Percentiles rank a stretch among this genome's conserved stretches.
Conservation (phyloP, 2,329 filamentous ascomycete species). For the Penicillium rolfsii region DNA sequence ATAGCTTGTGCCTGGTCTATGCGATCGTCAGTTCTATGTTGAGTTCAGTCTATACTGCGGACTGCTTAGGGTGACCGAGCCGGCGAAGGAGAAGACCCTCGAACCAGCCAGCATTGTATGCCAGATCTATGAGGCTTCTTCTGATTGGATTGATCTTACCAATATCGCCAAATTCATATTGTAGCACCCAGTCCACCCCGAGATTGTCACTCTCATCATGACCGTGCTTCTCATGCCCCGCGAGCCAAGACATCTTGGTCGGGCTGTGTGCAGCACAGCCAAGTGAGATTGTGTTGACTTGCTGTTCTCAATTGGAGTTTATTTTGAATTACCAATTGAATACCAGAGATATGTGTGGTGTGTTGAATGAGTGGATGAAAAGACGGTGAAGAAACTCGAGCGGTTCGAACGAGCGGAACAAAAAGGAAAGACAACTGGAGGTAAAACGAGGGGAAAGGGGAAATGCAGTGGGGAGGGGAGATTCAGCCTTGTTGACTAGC, state of each 20-base stretch:
- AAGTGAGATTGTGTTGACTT: neutral
- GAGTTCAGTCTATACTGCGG: neutral
- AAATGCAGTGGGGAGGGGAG: neutral
- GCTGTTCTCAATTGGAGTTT: neutral
- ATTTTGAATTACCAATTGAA: neutral
- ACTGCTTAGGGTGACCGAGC: neutral
- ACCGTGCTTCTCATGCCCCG: conserved; percentile 24
- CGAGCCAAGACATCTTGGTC: conserved; percentile 34
- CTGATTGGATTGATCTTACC: conserved; percentile 50
- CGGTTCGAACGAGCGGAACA: neutral
- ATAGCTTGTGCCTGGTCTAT: conserved; percentile 72
- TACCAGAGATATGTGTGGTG: neutral
- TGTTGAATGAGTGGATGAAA: neutral
- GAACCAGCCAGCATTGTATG: neutral
- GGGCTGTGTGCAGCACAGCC: neutral
- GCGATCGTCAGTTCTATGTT: conserved; percentile 12
- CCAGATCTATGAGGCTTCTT: neutral
- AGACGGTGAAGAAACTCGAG: neutral
- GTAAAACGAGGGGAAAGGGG: neutral
- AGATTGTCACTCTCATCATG: conserved; percentile 55
- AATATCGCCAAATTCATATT: conserved; percentile 71
- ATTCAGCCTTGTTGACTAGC: conserved; percentile 2
- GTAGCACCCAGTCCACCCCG: conserved; percentile 86
- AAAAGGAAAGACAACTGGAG: neutral
- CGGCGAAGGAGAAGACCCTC: too few species aligned